Percentiles rank a stretch among this genome's conserved stretches.
phyloP scores from a whole-genome alignment of 768 basidiomycete species.

The Megacollybia marginata region DNA sequence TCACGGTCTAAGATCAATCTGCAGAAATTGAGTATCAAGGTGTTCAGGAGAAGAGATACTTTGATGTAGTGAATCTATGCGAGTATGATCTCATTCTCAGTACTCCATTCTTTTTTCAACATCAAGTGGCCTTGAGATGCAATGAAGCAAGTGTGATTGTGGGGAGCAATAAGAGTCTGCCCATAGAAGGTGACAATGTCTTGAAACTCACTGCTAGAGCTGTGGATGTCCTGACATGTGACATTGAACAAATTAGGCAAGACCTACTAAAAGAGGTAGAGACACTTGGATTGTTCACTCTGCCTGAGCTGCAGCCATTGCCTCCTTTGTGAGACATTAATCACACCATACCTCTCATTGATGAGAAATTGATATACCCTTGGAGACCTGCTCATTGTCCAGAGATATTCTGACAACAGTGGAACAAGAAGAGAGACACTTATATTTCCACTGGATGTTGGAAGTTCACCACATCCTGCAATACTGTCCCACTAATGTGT shows the following conservation, averaged over 20 bases:
- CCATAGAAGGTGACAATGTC: constrained; percentile 9
- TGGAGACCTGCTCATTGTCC: constrained; percentile 31
- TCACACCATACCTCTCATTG: constrained; percentile 33
- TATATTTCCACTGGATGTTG: constrained; percentile 21
- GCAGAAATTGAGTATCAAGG: constrained; percentile 24
- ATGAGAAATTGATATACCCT: constrained; percentile 18
- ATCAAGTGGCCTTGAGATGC: constrained; percentile 17
- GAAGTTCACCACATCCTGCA: constrained; percentile 22
- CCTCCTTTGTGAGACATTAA: constrained; percentile 33
- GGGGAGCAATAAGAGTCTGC: constrained; percentile 11
- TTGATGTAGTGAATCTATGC: constrained; percentile 30
- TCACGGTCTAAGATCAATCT: constrained; percentile 29
- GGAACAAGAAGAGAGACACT: constrained; percentile 20
- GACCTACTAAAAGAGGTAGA: constrained; percentile 14
- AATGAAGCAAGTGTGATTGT: constrained; percentile 18
- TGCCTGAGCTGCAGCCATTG: constrained; percentile 18
- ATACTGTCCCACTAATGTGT: constrained; percentile 27
- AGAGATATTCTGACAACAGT: constrained; percentile 23
- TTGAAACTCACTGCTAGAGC: constrained; percentile 4
- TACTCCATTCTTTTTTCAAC: constrained; percentile 28
- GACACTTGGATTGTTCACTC: constrained; percentile 14
- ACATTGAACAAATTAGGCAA: constrained; percentile 7
- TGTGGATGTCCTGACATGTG: constrained; percentile 2
- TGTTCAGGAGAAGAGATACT: constrained; percentile 19
- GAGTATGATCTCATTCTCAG: constrained; percentile 34